Conservation (phyloP, 176 grass and related monocot species). For the Phoenix dactylifera region DNA sequence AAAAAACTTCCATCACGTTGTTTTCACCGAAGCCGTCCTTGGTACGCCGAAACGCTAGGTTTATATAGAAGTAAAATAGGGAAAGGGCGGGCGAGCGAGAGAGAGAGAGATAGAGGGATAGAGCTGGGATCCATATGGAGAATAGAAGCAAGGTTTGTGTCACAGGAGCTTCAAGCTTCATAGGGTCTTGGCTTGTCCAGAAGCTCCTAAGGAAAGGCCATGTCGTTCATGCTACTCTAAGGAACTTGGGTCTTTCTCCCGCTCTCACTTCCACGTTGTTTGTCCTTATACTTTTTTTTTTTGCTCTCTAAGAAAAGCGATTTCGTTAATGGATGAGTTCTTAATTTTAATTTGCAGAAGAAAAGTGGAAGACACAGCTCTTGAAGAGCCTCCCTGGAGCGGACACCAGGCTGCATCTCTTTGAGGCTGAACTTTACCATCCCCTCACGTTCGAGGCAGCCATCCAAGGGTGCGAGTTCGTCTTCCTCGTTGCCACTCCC, state of each 20-base stretch:
- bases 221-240: slow-evolving; percentile 23
- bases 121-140: slow-evolving; percentile 3
- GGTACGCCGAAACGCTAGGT: too few species aligned
- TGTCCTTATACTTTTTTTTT: too few species aligned
- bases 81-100: background rate
- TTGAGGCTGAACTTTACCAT: slow-evolving; percentile 50
- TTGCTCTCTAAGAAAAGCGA: too few species aligned
- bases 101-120: background rate
- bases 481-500: slow-evolving; percentile 58
- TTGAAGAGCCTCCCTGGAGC: slow-evolving; percentile 35
- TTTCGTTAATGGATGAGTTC: background rate
- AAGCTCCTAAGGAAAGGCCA: slow-evolving; percentile 30
- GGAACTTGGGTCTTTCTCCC: slow-evolving; percentile 22
- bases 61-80: background rate
- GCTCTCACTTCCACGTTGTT: background rate
- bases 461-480: slow-evolving; percentile 45
- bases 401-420: slow-evolving; percentile 36
- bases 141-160: slow-evolving; percentile 25
- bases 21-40: too few species aligned
- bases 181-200: slow-evolving; percentile 33
- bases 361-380: slow-evolving; percentile 34
- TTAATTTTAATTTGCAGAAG: slow-evolving; percentile 8
- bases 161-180: slow-evolving; percentile 30
- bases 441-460: slow-evolving; percentile 44
- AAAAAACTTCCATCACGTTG: too few species aligned